Percentiles rank a stretch among this genome's conserved stretches.
These are phyloP conservation scores for Lasiodiplodia sp. DNA, from an alignment of 2,329 filamentous ascomycete genomes.

Conservation along the genomic window DNA sequence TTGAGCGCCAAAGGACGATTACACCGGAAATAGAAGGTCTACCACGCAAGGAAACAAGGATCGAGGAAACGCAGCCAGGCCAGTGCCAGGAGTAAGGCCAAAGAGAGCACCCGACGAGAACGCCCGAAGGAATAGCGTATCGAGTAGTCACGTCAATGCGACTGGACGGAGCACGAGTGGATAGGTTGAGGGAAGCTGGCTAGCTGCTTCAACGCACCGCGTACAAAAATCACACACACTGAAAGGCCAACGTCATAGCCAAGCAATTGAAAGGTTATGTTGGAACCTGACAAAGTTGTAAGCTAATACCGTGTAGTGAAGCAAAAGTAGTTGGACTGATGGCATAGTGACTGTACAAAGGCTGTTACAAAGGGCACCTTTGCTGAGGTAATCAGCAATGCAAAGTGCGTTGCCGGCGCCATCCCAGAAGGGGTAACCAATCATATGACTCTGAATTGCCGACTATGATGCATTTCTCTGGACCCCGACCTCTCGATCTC, in stretches of 20 bases:
- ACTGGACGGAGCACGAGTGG: background rate
- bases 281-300: too few species aligned
- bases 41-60: background rate
- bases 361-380: background rate
- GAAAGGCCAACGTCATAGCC: too few species aligned
- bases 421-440: background rate
- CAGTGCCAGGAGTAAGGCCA: background rate
- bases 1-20: conserved; percentile 34
- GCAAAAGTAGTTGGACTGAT: background rate
- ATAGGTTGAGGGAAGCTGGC: background rate
- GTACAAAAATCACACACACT: background rate
- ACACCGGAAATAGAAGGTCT: background rate
- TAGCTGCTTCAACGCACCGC: background rate
- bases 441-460: conserved; percentile 9
- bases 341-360: background rate
- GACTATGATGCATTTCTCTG: background rate
- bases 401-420: background rate
- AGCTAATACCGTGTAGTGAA: background rate
- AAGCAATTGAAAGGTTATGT: background rate
- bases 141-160: background rate
- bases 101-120: background rate
- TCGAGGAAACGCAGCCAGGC: background rate
- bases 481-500: background rate
- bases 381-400: background rate
- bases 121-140: background rate